These are phyloP conservation scores for Cladosporium phlei DNA, from an alignment of 2,329 filamentous ascomycete genomes.

Conservation along the genomic window DNA sequence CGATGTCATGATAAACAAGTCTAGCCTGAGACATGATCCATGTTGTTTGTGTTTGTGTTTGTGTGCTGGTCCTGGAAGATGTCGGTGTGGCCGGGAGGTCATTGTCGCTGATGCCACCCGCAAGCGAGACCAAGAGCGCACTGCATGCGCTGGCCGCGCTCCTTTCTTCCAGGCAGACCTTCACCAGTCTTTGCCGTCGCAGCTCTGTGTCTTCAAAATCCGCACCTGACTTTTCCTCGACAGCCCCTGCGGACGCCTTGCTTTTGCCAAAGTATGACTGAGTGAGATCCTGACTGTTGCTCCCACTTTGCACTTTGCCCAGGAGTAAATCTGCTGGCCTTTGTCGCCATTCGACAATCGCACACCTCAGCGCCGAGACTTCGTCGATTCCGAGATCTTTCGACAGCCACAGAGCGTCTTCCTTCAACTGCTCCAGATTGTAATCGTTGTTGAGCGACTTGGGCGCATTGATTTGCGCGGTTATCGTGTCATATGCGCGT, in stretches of 20 bases:
- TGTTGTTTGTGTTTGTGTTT: too few relatives aligned
- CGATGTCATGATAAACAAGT: background rate
- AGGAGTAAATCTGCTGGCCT: conserved; percentile 69
- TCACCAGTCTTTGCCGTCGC: conserved; percentile 17
- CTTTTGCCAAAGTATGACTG: conserved; percentile 9
- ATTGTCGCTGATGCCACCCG: background rate
- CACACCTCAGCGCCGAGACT: conserved; percentile 72
- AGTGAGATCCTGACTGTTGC: background rate
- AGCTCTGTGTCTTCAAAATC: conserved; percentile 15
- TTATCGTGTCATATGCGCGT: conserved; percentile 74
- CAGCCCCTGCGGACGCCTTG: background rate
- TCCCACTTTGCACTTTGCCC: conserved; percentile 31
- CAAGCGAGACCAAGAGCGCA: conserved; percentile 10
- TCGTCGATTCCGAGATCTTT: conserved; percentile 73
- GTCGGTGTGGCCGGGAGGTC: too few relatives aligned
- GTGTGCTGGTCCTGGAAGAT: too few relatives aligned
- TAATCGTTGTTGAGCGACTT: conserved; percentile 62
- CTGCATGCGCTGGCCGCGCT: conserved; percentile 18
- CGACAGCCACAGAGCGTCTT: conserved; percentile 81
- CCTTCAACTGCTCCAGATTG: conserved; percentile 74
- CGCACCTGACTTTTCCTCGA: conserved; percentile 16
- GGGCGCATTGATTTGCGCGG: conserved; percentile 78
- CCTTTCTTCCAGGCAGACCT: conserved; percentile 26
- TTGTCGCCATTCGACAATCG: conserved; percentile 77
- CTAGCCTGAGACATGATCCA: background rate